Conservation (phyloP, 306 rosid species). For the Citrullus mucosospermus region DNA sequence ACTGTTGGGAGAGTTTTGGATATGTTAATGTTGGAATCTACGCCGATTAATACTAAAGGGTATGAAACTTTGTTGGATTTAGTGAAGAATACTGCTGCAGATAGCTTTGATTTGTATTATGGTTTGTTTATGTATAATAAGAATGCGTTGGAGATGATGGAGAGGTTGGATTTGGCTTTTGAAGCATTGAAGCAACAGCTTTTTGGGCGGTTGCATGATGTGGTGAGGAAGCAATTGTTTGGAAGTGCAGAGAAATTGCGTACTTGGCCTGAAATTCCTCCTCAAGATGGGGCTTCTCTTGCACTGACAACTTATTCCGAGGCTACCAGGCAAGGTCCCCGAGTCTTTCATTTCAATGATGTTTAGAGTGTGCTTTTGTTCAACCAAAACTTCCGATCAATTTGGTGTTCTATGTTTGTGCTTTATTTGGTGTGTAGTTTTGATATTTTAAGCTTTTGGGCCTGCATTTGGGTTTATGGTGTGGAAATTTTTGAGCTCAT, state of each 20-base stretch:
- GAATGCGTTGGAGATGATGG: slow-evolving; percentile 54
- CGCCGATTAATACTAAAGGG: slow-evolving; percentile 74
- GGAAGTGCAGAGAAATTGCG: slow-evolving; percentile 23
- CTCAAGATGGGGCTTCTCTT: slow-evolving; percentile 35
- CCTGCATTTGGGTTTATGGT: background rate
- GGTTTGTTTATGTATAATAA: slow-evolving; percentile 66
- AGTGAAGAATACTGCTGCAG: slow-evolving; percentile 53
- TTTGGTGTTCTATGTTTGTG: background rate
- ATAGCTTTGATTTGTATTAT: slow-evolving; percentile 72
- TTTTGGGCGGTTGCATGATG: slow-evolving; percentile 41
- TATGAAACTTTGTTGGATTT: slow-evolving; percentile 56
- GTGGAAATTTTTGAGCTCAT: background rate
- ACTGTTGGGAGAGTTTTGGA: slow-evolving; percentile 70
- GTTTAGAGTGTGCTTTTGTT: background rate
- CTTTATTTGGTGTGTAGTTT: background rate
- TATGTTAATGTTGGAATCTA: slow-evolving; percentile 42
- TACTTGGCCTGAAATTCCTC: slow-evolving; percentile 3
- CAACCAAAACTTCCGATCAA: background rate
- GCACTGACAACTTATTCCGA: slow-evolving; percentile 13
- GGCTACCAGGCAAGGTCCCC: slow-evolving; percentile 20
- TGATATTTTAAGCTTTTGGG: background rate
- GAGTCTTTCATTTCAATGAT: background rate
- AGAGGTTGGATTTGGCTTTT: slow-evolving; percentile 63
- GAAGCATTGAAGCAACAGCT: slow-evolving; percentile 58
- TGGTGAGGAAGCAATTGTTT: slow-evolving; percentile 48